Conservation (phyloP, 108 stramenopile species). For the Nitzschia sp. region DNA sequence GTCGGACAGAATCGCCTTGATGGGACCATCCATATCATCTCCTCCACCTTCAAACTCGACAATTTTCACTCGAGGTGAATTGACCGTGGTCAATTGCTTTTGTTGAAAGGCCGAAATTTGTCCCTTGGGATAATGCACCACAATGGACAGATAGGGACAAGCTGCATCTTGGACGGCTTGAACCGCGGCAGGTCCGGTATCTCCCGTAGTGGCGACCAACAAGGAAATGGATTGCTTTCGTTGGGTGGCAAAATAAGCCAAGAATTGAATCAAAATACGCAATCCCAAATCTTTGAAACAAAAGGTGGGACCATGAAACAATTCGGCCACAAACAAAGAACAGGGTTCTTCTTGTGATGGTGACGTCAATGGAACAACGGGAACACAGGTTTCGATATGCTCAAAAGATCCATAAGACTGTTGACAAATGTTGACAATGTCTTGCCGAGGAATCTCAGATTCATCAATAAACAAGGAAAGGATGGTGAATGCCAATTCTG, state of each 20-base stretch:
- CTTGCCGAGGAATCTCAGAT: slow-evolving; percentile 45
- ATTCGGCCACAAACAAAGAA: slow-evolving; percentile 66
- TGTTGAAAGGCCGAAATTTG: slow-evolving; percentile 86
- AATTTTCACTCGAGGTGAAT: slow-evolving; percentile 54
- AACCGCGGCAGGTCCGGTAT: slow-evolving; percentile 92
- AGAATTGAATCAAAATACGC: slow-evolving; percentile 57
- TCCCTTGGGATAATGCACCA: slow-evolving; percentile 84
- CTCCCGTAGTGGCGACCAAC: slow-evolving; percentile 81
- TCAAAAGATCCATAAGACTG: slow-evolving; percentile 48
- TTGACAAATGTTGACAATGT: slow-evolving; percentile 46
- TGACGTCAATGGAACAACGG: slow-evolving; percentile 33
- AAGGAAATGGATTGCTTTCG: slow-evolving; percentile 56
- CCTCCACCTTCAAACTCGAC: slow-evolving; percentile 84
- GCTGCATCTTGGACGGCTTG: slow-evolving; percentile 71
- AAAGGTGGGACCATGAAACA: slow-evolving; percentile 90
- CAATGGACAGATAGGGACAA: slow-evolving; percentile 46
- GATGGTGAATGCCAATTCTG: slow-evolving; percentile 56
- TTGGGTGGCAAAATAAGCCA: slow-evolving; percentile 62
- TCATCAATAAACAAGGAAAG: slow-evolving; percentile 58
- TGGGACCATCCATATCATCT: slow-evolving; percentile 91
- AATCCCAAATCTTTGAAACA: slow-evolving; percentile 93
- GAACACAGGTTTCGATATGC: slow-evolving; percentile 14
- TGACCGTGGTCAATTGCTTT: slow-evolving; percentile 73
- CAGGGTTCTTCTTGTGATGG: too few species aligned
- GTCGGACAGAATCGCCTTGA: slow-evolving; percentile 50